Evolutionary conservation across 106 monocot species (phyloP).

Genomic region (Ottelia alismoides): DNA sequence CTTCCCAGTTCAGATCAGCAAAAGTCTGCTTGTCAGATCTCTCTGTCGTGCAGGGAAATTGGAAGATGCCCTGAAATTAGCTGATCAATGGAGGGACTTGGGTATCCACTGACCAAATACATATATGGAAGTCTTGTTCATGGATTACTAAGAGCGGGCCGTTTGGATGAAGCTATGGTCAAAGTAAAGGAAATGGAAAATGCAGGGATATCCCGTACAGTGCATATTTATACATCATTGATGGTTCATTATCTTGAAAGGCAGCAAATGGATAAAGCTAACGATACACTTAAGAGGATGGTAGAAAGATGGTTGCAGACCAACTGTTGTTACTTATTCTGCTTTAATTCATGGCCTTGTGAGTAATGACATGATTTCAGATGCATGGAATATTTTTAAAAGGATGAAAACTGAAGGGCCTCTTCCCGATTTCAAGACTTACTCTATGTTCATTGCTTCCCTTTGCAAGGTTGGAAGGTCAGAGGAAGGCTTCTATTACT

Average conservation of each 20-base stretch:
- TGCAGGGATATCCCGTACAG: conserved; percentile 32
- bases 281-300: conserved; percentile 54
- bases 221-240: conserved; percentile 68
- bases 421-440: conserved; percentile 68
- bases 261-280: conserved; percentile 41
- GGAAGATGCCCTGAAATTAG: conserved; percentile 36
- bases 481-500: conserved; percentile 57
- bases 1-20: conserved; percentile 35
- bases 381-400: conserved; percentile 54
- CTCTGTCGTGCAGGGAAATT: conserved; percentile 46
- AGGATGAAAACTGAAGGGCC: conserved; percentile 53
- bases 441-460: conserved; percentile 73
- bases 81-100: conserved; percentile 25
- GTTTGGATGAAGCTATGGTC: conserved; percentile 44
- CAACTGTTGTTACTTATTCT: conserved; percentile 78
- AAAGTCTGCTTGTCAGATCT: conserved; percentile 48
- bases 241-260: conserved; percentile 67
- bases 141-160: conserved; percentile 45
- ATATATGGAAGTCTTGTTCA: conserved; percentile 71
- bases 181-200: conserved; percentile 60
- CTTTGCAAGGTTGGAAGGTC: conserved; percentile 61
- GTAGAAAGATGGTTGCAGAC: conserved; percentile 40
- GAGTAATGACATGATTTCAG: conserved; percentile 53
- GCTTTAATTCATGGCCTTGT: conserved; percentile 65
- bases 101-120: conserved; percentile 35